Percentiles rank a stretch among this genome's conserved stretches.
Evolutionary conservation across 2,329 filamentous ascomycete genomes (phyloP).

Genomic region (Penicillium polonicum): DNA sequence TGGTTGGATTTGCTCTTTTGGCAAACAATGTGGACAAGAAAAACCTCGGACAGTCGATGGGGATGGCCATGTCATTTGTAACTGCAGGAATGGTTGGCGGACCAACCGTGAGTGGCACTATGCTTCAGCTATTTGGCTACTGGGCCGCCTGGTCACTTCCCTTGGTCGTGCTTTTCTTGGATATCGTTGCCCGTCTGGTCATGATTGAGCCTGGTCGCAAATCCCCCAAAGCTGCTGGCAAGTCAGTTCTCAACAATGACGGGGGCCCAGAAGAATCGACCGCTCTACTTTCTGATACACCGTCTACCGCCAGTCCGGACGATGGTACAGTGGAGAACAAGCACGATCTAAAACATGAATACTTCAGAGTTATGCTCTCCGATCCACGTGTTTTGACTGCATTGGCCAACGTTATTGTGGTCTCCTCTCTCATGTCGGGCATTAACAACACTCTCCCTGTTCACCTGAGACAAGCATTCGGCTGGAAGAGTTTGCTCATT

Average conservation of each 20-base stretch:
- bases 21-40: slow-evolving; percentile 29
- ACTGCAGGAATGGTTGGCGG: slow-evolving; percentile 30
- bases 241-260: neutral
- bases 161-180: slow-evolving; percentile 27
- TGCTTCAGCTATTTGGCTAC: slow-evolving; percentile 33
- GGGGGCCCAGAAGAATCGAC: neutral
- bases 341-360: slow-evolving; percentile 8
- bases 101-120: slow-evolving; percentile 29
- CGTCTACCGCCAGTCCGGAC: neutral
- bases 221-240: neutral
- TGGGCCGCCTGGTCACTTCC: slow-evolving; percentile 33
- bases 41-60: slow-evolving; percentile 29
- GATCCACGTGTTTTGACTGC: slow-evolving; percentile 44
- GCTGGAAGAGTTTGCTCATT: slow-evolving; percentile 55
- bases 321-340: neutral
- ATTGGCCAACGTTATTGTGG: slow-evolving; percentile 45
- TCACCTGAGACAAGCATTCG: slow-evolving; percentile 53
- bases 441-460: slow-evolving; percentile 58
- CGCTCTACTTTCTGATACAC: slow-evolving; percentile 2
- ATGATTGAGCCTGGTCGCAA: slow-evolving; percentile 27
- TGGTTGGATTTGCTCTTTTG: slow-evolving; percentile 32
- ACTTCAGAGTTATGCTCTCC: slow-evolving; percentile 43
- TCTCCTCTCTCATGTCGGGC: slow-evolving; percentile 51
- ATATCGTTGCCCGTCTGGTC: slow-evolving; percentile 29
- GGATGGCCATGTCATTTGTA: slow-evolving; percentile 26